Evolutionary conservation across 805 yeast genomes (phyloP).

Genomic region (Wickerhamomyces bovis): DNA sequence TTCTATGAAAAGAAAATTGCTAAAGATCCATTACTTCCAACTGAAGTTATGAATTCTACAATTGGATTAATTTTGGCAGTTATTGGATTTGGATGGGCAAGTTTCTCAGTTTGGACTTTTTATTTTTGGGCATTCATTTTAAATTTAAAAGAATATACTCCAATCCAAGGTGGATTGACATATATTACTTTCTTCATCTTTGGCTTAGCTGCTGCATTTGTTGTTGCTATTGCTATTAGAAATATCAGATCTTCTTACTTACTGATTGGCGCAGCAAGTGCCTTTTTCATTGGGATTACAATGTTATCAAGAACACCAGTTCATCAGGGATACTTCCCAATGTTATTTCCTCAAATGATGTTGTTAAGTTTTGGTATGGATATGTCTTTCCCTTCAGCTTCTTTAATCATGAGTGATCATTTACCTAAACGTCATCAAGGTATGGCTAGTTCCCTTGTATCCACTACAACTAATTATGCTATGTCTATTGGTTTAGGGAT

Average conservation of each 20-base stretch:
- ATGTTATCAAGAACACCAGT: conserved; percentile 53
- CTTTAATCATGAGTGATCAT: conserved; percentile 52
- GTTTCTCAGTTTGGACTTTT: conserved; percentile 70
- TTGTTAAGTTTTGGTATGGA: conserved; percentile 73
- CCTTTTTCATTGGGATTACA: conserved; percentile 48
- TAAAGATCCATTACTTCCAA: conserved; percentile 49
- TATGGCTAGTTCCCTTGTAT: conserved; percentile 68
- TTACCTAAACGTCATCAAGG: conserved; percentile 67
- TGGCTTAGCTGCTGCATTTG: conserved; percentile 51
- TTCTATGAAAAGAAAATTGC: conserved; percentile 41
- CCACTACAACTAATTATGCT: conserved; percentile 68
- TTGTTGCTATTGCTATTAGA: conserved; percentile 43
- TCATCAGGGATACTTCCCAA: conserved; percentile 52
- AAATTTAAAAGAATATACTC: conserved; percentile 42
- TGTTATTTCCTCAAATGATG: conserved; percentile 49
- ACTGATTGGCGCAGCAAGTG: conserved; percentile 43
- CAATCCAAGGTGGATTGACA: conserved; percentile 42
- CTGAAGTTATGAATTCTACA: conserved; percentile 37
- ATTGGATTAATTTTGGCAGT: conserved; percentile 43
- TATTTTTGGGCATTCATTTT: conserved; percentile 49
- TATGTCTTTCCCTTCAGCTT: conserved; percentile 68
- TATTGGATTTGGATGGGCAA: conserved; percentile 66
- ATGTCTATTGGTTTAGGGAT: conserved; percentile 66
- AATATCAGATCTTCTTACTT: conserved; percentile 44
- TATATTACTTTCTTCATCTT: conserved; percentile 40